Conservation (phyloP, 306 rosid species). For the Notholithocarpus densiflorus region DNA sequence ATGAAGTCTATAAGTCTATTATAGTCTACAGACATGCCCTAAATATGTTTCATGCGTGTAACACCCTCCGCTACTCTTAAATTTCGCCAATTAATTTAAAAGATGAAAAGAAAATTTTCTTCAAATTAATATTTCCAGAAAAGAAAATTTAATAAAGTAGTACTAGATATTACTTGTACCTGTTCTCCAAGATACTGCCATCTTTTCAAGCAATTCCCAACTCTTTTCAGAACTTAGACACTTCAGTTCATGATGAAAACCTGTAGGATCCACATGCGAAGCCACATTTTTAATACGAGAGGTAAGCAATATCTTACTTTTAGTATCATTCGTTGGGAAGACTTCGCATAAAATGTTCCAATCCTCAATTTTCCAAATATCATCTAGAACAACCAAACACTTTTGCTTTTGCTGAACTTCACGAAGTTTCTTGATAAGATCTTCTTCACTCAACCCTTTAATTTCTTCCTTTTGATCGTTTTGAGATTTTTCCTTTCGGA, state of each 20-base stretch:
- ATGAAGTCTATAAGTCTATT: too few relatives aligned
- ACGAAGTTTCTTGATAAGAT: not conserved
- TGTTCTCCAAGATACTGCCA: not conserved
- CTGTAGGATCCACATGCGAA: not conserved
- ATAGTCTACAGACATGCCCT: too few relatives aligned
- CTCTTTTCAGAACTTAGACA: not conserved
- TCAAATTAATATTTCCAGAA: not conserved
- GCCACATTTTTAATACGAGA: not conserved
- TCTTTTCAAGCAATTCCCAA: not conserved
- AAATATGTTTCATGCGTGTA: too few relatives aligned
- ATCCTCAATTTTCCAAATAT: not conserved
- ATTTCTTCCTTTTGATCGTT: not conserved
- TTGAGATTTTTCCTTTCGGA: too few relatives aligned
- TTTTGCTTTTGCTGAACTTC: too few relatives aligned
- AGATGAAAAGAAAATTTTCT: too few relatives aligned
- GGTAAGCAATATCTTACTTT: not conserved
- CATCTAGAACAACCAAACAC: not conserved
- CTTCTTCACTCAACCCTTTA: fast-evolving
- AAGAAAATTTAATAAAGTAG: not conserved
- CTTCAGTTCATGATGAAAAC: fast-evolving
- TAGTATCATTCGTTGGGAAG: not conserved
- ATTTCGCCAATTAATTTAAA: too few relatives aligned
- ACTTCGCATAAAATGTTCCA: not conserved
- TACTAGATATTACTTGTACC: not conserved
- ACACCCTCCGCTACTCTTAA: too few relatives aligned